Evolutionary conservation across 129 eudicot genomes (phyloP).

Genomic region (Saussurea involucrata): DNA sequence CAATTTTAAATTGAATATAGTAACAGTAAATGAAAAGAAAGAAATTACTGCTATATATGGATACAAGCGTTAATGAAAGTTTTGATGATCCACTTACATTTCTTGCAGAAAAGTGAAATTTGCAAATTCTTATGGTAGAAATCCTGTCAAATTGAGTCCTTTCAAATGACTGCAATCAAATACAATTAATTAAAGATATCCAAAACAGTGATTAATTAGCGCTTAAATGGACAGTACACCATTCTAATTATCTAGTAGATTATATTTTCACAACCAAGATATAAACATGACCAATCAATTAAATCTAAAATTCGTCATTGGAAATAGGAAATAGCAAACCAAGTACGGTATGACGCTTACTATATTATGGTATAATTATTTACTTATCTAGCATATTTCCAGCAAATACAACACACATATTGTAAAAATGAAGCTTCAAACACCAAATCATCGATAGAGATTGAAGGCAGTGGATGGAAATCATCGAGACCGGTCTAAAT

Average conservation of each 20-base stretch:
- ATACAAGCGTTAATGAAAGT: not conserved
- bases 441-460: too few relatives aligned
- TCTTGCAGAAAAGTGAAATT: too few relatives aligned
- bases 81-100: slow-evolving; percentile 45
- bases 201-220: not conserved
- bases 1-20: not conserved
- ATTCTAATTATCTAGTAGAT: not conserved
- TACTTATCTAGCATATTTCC: too few relatives aligned
- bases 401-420: too few relatives aligned
- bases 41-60: not conserved
- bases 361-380: too few relatives aligned
- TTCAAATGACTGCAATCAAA: slow-evolving; percentile 48
- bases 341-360: too few relatives aligned
- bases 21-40: not conserved
- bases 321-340: too few relatives aligned
- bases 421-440: too few relatives aligned
- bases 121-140: slow-evolving; percentile 64
- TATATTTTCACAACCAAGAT: not conserved
- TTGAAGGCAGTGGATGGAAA: too few relatives aligned
- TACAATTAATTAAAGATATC: slow-evolving; percentile 5
- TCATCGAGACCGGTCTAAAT: too few relatives aligned
- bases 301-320: too few relatives aligned
- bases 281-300: not conserved
- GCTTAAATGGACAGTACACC: not conserved
- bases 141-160: slow-evolving; percentile 77